These are phyloP conservation scores for Trypanosomatidae sp. DNA, from an alignment of 208 protist genomes.

Conservation along the genomic window DNA sequence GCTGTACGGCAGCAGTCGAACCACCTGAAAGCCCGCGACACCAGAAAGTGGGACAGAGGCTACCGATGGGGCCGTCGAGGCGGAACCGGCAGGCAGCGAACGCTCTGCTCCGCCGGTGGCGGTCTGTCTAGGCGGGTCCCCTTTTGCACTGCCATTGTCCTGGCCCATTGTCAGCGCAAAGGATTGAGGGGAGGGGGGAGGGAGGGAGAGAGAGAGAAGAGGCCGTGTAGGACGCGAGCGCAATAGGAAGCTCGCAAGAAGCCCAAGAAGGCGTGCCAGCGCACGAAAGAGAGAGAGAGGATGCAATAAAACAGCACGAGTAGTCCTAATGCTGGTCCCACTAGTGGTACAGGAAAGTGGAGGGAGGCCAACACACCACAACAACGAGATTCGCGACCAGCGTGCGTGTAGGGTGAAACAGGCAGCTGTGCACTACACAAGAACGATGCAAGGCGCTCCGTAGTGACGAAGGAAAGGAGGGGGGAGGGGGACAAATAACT, in stretches of 20 bases:
- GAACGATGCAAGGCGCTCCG: background rate
- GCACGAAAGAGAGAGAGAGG: slow-evolving; percentile 16
- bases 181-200: background rate
- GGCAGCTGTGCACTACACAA: background rate
- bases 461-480: background rate
- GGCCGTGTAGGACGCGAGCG: background rate
- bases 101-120: background rate
- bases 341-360: background rate
- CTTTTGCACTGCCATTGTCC: slow-evolving; percentile 33
- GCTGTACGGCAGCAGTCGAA: slow-evolving; percentile 69
- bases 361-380: background rate
- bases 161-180: slow-evolving; percentile 39
- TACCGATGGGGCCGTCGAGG: background rate
- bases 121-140: background rate
- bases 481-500: background rate
- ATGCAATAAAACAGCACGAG: background rate
- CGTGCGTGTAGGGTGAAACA: background rate
- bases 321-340: background rate
- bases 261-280: background rate
- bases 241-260: slow-evolving; percentile 3
- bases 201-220: background rate
- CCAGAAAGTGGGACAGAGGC: slow-evolving; percentile 17
- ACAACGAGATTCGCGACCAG: background rate
- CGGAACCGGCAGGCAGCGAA: background rate
- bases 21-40: slow-evolving; percentile 80